Percentiles rank a stretch among this genome's conserved stretches.
Evolutionary conservation across 345 rosid genomes (phyloP).

Genomic region (Lagerstroemia speciosa): DNA sequence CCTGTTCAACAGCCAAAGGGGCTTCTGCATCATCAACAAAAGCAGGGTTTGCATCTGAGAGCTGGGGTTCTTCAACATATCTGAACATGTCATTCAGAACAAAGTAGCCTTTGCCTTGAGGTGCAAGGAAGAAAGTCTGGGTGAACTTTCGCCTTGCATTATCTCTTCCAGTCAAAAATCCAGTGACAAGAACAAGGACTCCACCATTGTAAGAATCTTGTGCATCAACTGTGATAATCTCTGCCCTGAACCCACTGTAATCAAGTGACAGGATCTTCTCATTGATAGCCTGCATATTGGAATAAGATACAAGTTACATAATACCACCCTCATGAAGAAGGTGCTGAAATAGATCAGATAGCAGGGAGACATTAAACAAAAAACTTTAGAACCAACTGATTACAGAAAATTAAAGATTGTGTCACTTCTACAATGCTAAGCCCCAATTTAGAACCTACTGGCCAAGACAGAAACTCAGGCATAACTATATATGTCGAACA

Average conservation of each 20-base stretch:
- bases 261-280: constrained; percentile 65
- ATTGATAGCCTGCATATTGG: constrained; percentile 53
- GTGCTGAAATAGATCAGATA: not conserved
- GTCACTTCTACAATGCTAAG: not conserved
- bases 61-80: constrained; percentile 40
- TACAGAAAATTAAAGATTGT: not conserved
- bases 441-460: not conserved
- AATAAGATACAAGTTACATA: not conserved
- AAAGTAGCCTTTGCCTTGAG: constrained; percentile 88
- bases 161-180: constrained; percentile 59
- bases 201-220: constrained; percentile 68
- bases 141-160: constrained; percentile 45
- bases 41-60: constrained; percentile 12
- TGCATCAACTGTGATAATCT: constrained; percentile 67
- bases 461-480: not conserved
- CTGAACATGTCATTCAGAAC: constrained; percentile 90
- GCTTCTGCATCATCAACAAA: constrained; percentile 15
- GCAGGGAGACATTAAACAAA: not conserved
- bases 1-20: constrained; percentile 26
- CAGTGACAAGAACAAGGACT: constrained; percentile 72
- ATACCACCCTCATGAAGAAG: not conserved
- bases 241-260: constrained; percentile 41
- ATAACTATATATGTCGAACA: not conserved
- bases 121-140: constrained; percentile 85
- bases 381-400: not conserved